These are phyloP conservation scores for Cardamine resedifolia DNA, from an alignment of 345 rosid genomes.

Conservation along the genomic window DNA sequence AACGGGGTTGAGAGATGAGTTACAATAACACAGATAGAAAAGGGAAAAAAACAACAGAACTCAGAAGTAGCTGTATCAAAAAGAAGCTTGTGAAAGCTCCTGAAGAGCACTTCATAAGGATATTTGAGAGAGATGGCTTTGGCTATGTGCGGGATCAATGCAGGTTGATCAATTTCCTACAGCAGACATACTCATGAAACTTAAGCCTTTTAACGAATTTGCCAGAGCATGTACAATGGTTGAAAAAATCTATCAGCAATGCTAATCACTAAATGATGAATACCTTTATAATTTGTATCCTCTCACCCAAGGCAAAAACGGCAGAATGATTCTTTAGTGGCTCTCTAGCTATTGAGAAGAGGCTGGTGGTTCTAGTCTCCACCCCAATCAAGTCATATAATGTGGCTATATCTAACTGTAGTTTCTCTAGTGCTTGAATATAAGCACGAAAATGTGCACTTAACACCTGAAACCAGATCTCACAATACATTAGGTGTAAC, in stretches of 20 bases:
- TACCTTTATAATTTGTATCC: constrained; percentile 92
- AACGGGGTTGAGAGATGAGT: constrained; percentile 4
- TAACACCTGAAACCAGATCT: constrained; percentile 64
- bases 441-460: constrained; percentile 98
- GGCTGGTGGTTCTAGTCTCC: constrained; percentile 82
- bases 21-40: constrained; percentile 12
- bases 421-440: constrained; percentile 92
- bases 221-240: constrained; percentile 13
- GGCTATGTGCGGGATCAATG: constrained; percentile 97
- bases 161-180: constrained; percentile 97
- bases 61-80: constrained; percentile 99
- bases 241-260: neutral
- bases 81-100: constrained; percentile 93
- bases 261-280: constrained; percentile 9
- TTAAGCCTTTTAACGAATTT: neutral
- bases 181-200: too few species aligned
- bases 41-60: constrained; percentile 48
- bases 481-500: constrained; percentile 13
- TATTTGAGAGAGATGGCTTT: constrained; percentile 94
- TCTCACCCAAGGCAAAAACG: constrained; percentile 90
- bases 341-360: constrained; percentile 87
- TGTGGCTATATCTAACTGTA: constrained; percentile 96
- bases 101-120: constrained; percentile 96
- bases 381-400: constrained; percentile 91
- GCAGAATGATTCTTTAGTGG: constrained; percentile 89